Percentiles rank a stretch among this genome's conserved stretches.
Evolutionary conservation across 1,284 basidiomycete genomes (phyloP).

Genomic region (Heterobasidion parviporum): DNA sequence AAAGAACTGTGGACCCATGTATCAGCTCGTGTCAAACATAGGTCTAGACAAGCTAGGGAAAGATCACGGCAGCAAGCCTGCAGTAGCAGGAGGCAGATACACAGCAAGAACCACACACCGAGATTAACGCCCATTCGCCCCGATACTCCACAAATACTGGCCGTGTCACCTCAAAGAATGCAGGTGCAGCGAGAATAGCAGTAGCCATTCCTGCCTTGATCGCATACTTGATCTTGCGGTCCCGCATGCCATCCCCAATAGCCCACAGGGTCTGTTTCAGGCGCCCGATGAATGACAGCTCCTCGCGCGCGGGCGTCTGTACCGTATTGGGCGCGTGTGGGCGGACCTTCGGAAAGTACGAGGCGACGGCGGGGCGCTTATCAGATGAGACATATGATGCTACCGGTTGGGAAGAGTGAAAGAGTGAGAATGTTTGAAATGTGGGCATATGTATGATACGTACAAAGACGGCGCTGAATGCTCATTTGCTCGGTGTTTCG

Average conservation of each 20-base stretch:
- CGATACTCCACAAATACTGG: constrained; percentile 74
- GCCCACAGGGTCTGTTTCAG: constrained; percentile 72
- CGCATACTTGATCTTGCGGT: constrained; percentile 81
- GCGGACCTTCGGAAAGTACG: constrained; percentile 75
- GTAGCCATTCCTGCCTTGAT: constrained; percentile 82
- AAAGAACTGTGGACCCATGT: constrained; percentile 51
- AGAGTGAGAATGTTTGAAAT: neutral
- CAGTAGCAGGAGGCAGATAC: neutral
- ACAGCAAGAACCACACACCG: constrained; percentile 39
- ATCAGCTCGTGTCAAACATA: neutral
- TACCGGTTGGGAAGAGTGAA: neutral
- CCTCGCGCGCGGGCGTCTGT: constrained; percentile 60
- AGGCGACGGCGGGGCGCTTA: constrained; percentile 46
- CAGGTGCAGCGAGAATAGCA: constrained; percentile 77
- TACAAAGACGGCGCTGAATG: neutral
- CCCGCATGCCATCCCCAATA: constrained; percentile 59
- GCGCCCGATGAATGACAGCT: constrained; percentile 51
- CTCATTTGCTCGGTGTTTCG: neutral
- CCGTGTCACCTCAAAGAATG: constrained; percentile 75
- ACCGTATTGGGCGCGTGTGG: constrained; percentile 82
- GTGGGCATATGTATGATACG: neutral
- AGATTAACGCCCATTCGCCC: constrained; percentile 94
- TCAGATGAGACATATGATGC: constrained; percentile 24
- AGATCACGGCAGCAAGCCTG: neutral
- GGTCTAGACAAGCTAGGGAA: neutral